Evolutionary conservation across 2,329 filamentous ascomycete genomes (phyloP).

Genomic region (Aspergillus oerlinghausenensis): DNA sequence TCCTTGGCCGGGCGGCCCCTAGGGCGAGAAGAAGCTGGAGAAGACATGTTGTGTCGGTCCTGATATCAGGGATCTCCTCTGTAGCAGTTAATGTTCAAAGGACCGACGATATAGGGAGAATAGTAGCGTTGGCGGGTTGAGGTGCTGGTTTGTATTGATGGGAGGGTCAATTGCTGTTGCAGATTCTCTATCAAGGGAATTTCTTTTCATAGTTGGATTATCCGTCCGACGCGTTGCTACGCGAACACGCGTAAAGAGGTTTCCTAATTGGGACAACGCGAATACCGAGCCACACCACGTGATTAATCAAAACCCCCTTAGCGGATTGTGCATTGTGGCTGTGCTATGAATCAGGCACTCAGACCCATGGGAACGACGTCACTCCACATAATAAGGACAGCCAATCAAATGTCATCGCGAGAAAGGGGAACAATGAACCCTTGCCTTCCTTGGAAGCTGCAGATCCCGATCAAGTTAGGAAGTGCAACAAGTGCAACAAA

Average conservation of each 20-base stretch:
- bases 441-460: not conserved
- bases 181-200: constrained; percentile 4
- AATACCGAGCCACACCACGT: constrained; percentile 9
- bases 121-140: constrained; percentile 7
- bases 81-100: not conserved
- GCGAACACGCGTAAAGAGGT: constrained; percentile 32
- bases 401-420: not conserved
- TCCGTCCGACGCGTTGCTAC: constrained; percentile 21
- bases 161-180: constrained; percentile 20
- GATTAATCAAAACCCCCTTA: not conserved
- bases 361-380: not conserved
- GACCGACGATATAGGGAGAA: constrained; percentile 6
- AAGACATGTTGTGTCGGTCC: constrained; percentile 35
- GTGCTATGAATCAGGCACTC: not conserved
- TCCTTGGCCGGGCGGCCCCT: constrained; percentile 39
- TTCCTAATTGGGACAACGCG: constrained; percentile 22
- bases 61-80: constrained; percentile 1
- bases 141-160: constrained; percentile 16
- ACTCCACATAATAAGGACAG: not conserved
- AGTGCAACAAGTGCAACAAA: not conserved
- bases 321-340: not conserved
- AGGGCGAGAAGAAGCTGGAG: constrained; percentile 38
- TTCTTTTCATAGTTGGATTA: constrained; percentile 9
- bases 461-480: not conserved
- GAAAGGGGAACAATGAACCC: not conserved